Evolutionary conservation across 108 stramenopile genomes (phyloP).

Genomic region (Thalassiosira profunda): DNA sequence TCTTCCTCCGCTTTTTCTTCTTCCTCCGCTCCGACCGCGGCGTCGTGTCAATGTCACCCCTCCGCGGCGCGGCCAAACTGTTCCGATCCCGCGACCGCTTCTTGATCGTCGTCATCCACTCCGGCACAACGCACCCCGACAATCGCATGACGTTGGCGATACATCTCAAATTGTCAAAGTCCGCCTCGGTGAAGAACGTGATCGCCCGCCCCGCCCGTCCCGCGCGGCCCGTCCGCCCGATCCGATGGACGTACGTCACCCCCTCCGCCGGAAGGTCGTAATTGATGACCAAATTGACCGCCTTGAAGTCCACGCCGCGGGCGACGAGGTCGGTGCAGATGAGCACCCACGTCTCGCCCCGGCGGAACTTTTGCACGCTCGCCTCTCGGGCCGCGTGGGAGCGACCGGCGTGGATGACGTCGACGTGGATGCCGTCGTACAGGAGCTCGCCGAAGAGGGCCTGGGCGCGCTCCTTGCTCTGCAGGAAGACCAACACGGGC

Average conservation of each 20-base stretch:
- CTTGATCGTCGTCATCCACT: conserved; percentile 92
- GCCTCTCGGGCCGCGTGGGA: conserved; percentile 88
- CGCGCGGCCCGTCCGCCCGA: conserved; percentile 97
- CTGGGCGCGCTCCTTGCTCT: conserved; percentile 96
- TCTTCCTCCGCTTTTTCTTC: conserved; percentile 44
- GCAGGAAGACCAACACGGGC: conserved; percentile 92
- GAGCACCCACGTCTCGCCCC: conserved; percentile 97
- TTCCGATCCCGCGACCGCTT: conserved; percentile 34
- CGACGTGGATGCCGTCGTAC: conserved; percentile 95
- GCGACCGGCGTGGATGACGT: conserved; percentile 95
- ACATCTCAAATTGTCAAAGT: conserved; percentile 85
- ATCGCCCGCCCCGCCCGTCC: conserved; percentile 94
- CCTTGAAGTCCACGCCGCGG: conserved; percentile 98
- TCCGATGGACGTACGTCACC: conserved; percentile 95
- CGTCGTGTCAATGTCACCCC: conserved; percentile 79
- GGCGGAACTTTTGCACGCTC: conserved; percentile 93
- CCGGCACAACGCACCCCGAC: conserved; percentile 92
- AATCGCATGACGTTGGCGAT: conserved; percentile 97
- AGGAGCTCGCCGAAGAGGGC: conserved; percentile 94
- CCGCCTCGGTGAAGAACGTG: conserved; percentile 96
- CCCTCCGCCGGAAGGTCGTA: conserved; percentile 96
- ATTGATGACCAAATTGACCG: conserved; percentile 97
- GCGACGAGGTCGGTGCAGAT: conserved; percentile 99
- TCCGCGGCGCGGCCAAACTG: conserved; percentile 23
- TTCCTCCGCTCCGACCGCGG: conserved; percentile 80